A percentile compares a stretch with the other conserved stretches of the same genome.
Evolutionary conservation across 768 basidiomycete genomes (phyloP).

Genomic region (Suillus alpinus): DNA sequence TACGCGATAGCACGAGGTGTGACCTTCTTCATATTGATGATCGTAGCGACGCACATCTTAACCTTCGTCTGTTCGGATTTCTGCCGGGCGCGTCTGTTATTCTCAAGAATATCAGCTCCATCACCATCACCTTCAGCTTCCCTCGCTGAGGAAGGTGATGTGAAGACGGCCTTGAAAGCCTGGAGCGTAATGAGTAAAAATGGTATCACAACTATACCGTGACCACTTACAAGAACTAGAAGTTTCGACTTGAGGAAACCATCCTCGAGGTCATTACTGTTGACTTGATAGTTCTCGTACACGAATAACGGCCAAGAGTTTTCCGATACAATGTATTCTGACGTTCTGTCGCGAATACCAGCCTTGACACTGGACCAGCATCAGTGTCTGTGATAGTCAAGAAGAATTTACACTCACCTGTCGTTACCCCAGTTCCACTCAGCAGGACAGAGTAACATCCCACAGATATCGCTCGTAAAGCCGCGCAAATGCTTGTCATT

Average conservation of each 20-base stretch:
- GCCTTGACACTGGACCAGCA: neutral
- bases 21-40: too few species aligned
- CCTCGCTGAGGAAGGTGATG: too few species aligned
- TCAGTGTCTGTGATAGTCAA: neutral
- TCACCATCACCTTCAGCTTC: too few species aligned
- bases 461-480: neutral
- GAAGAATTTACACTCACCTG: neutral
- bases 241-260: slow-evolving; percentile 10
- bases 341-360: slow-evolving; percentile 7
- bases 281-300: slow-evolving; percentile 1
- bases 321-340: neutral
- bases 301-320: slow-evolving; percentile 12
- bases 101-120: too few species aligned
- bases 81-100: too few species aligned
- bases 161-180: too few species aligned
- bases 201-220: too few species aligned
- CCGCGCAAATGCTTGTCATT: neutral
- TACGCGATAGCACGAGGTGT: too few species aligned
- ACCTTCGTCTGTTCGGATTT: too few species aligned
- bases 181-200: too few species aligned
- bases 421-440: neutral
- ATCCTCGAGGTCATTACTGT: slow-evolving; percentile 8
- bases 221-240: slow-evolving; percentile 12
- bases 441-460: neutral
- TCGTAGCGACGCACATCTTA: too few species aligned